These are phyloP conservation scores for Astrothelium subdiscretum DNA, from an alignment of 495 filamentous ascomycete species.

Conservation along the genomic window DNA sequence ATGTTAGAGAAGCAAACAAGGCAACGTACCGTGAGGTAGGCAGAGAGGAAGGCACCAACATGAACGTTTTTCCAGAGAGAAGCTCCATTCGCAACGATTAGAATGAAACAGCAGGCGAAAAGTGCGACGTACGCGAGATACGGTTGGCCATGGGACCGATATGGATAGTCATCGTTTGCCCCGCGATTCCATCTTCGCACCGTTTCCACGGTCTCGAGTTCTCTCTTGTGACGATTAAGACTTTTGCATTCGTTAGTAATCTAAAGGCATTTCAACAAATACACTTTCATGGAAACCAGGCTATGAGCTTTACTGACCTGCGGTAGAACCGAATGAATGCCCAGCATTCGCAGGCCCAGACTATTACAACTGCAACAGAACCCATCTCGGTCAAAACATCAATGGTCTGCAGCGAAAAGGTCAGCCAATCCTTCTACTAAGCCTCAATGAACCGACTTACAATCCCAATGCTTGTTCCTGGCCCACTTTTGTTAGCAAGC, in stretches of 20 bases:
- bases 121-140: slow-evolving; percentile 30
- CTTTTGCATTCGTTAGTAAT: no score
- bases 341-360: slow-evolving; percentile 2
- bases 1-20: neutral
- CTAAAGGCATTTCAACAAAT: no score
- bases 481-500: neutral
- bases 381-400: neutral
- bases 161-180: slow-evolving; percentile 31
- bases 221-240: neutral
- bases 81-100: slow-evolving; percentile 30
- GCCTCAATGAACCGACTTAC: neutral
- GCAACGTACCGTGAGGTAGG: neutral
- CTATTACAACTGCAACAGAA: neutral
- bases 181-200: slow-evolving; percentile 24
- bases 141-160: slow-evolving; percentile 33
- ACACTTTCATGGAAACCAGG: no score
- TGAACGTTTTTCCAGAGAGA: slow-evolving; percentile 25
- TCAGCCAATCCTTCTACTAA: neutral
- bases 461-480: neutral
- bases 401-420: neutral
- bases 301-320: neutral
- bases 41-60: neutral
- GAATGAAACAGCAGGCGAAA: slow-evolving; percentile 28
- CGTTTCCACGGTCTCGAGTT: slow-evolving; percentile 20
- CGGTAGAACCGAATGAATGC: neutral